These are phyloP conservation scores for Exophiala viscosa DNA, from an alignment of 2,329 filamentous ascomycete genomes.

Conservation along the genomic window DNA sequence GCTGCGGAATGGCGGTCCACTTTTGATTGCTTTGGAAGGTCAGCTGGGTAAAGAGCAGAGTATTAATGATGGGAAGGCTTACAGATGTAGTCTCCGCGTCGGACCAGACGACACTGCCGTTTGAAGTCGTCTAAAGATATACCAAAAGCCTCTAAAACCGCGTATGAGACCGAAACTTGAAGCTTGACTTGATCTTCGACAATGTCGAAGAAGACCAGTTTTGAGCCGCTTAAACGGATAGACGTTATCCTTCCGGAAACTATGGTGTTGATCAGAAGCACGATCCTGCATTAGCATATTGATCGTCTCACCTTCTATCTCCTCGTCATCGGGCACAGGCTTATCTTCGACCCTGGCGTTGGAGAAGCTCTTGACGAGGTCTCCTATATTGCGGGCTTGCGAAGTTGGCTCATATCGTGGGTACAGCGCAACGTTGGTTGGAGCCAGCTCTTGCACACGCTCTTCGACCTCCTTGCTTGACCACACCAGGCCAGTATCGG, in stretches of 20 bases:
- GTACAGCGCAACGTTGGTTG: slow-evolving; percentile 26
- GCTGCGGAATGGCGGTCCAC: slow-evolving; percentile 63
- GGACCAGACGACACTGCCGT: slow-evolving; percentile 52
- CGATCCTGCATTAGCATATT: slow-evolving; percentile 26
- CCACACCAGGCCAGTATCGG: background rate
- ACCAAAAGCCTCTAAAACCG: slow-evolving; percentile 34
- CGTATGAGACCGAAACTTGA: slow-evolving; percentile 58
- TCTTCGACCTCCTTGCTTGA: slow-evolving; percentile 33
- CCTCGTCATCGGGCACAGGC: background rate
- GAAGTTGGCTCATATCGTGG: slow-evolving; percentile 8
- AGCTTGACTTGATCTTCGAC: slow-evolving; percentile 67
- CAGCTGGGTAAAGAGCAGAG: slow-evolving; percentile 12
- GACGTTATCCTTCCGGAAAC: slow-evolving; percentile 68
- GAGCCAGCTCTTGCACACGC: slow-evolving; percentile 38
- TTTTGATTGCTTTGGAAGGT: slow-evolving; percentile 58
- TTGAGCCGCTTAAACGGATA: slow-evolving; percentile 67
- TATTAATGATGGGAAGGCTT: slow-evolving; percentile 39
- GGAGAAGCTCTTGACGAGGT: slow-evolving; percentile 31
- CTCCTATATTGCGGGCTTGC: slow-evolving; percentile 30
- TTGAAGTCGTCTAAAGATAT: slow-evolving; percentile 43
- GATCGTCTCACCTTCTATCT: slow-evolving; percentile 20
- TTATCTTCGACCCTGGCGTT: background rate
- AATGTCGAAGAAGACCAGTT: slow-evolving; percentile 81
- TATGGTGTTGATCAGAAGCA: slow-evolving; percentile 36
- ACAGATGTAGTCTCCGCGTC: slow-evolving; percentile 82